A percentile compares a stretch with the other conserved stretches of the same genome.
phyloP scores from a whole-genome alignment of 2,329 filamentous ascomycete species.

The Mycogone perniciosa region DNA sequence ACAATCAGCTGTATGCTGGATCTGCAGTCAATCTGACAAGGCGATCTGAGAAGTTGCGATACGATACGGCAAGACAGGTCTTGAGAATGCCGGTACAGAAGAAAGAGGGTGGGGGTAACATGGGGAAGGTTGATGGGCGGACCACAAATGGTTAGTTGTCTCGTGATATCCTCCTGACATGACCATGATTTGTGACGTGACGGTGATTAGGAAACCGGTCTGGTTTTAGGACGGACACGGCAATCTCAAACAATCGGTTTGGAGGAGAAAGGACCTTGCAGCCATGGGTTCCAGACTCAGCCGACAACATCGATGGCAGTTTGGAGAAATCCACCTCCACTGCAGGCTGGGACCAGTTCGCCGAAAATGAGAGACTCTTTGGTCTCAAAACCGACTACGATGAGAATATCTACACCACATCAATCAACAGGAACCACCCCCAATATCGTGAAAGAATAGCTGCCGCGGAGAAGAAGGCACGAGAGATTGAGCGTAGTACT shows the following conservation, averaged over 20 bases:
- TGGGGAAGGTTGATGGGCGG: slow-evolving; percentile 24
- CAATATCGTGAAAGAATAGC: slow-evolving; percentile 72
- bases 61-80: slow-evolving; percentile 17
- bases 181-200: slow-evolving; percentile 1
- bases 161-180: not conserved
- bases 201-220: slow-evolving; percentile 53
- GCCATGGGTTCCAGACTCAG: slow-evolving; percentile 67
- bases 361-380: slow-evolving; percentile 79
- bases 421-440: slow-evolving; percentile 78
- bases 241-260: slow-evolving; percentile 71
- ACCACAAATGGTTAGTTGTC: slow-evolving; percentile 31
- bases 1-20: slow-evolving; percentile 19
- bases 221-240: slow-evolving; percentile 77
- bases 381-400: slow-evolving; percentile 87
- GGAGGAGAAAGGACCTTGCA: slow-evolving; percentile 70
- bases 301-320: slow-evolving; percentile 59
- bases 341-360: slow-evolving; percentile 85
- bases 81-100: slow-evolving; percentile 33
- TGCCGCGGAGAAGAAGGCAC: slow-evolving; percentile 73
- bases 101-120: slow-evolving; percentile 32
- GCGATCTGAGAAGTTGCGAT: slow-evolving; percentile 20
- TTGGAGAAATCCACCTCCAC: slow-evolving; percentile 54
- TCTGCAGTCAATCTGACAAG: slow-evolving; percentile 16
- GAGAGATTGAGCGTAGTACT: slow-evolving; percentile 76
- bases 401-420: slow-evolving; percentile 89